phyloP scores from a whole-genome alignment of 768 basidiomycete species.

The Panaeolus cyanescens region DNA sequence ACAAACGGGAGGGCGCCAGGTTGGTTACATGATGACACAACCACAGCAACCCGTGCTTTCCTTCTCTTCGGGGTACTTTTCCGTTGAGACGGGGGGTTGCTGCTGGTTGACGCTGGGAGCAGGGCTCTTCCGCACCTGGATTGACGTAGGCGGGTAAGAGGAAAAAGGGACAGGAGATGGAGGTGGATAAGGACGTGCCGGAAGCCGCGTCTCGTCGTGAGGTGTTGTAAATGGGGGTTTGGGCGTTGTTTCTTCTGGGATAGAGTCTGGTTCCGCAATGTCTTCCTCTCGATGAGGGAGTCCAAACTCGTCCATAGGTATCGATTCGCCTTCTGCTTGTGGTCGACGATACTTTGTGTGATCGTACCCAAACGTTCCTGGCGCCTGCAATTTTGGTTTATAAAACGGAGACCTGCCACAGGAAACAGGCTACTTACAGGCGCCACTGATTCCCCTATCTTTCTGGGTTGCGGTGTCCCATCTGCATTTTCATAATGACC shows the following conservation, averaged over 20 bases:
- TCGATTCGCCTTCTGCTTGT: constrained; percentile 38
- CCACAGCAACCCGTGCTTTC: constrained; percentile 3
- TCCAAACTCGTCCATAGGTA: constrained; percentile 69
- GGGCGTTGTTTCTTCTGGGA: constrained; percentile 19
- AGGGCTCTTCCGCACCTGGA: background rate
- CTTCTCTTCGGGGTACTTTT: background rate
- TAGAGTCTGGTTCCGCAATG: constrained; percentile 3
- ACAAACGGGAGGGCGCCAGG: too few species aligned
- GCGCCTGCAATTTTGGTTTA: constrained; percentile 38
- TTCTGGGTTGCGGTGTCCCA: constrained; percentile 66
- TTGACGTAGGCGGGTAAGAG: constrained; percentile 42
- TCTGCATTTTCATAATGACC: constrained; percentile 67
- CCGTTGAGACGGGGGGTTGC: background rate
- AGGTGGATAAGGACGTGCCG: constrained; percentile 34
- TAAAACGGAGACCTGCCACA: constrained; percentile 2
- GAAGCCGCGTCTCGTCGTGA: constrained; percentile 27
- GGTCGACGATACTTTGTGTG: constrained; percentile 62
- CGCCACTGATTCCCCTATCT: constrained; percentile 41
- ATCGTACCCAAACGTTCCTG: constrained; percentile 80
- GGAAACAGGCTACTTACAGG: constrained; percentile 49
- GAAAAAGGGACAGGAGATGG: constrained; percentile 64
- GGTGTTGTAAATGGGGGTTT: constrained; percentile 18
- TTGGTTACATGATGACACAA: constrained; percentile 5
- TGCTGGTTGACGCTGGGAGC: background rate
- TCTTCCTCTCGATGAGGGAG: constrained; percentile 21